Evolutionary conservation across 2,329 filamentous ascomycete genomes (phyloP), one percentile per base, ranked within the genome.

Genomic region (Trichoderma sp.): DNA sequence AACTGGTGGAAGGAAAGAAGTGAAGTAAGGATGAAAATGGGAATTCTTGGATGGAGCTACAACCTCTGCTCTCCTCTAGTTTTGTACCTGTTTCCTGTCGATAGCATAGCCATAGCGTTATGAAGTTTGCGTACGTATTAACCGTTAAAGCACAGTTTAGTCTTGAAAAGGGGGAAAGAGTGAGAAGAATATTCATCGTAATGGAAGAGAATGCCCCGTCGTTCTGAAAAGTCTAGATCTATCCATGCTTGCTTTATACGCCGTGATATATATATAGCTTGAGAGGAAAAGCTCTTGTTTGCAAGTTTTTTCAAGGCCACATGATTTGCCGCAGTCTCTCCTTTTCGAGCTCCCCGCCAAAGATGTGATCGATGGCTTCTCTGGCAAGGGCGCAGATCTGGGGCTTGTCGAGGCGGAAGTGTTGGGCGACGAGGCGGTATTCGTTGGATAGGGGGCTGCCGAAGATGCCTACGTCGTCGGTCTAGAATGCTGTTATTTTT

Each of bases 391-490:
- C 76, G 66, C 87, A 81, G 1, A 86, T 80, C 17, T 84, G 80
- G 5, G 74, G 68, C 3, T 75, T 76, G 13, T 73, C 75, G 7
- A 95, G 81, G 0, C 78, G 76, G 73, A 95, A 95, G 74, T 94
- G 88, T 71, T 89, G 78, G 1, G 90, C 88, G 4, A 91, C 90
- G 2, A 95, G 84, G 8, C 83, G 80, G 77, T 94, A 94, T 76
- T 96, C 92, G 71, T 93, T 89, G 0, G 91, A 93, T 4, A 94
- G 78, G 0, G 87, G 83, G 74, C 90, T 94, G 59, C 89, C 89
- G 73, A 95, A 95, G 25, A 95, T 87, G 2, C 92, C 92, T 10
- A 94, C 90, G 73, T 95, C 92, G 75, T 95, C 92, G 1, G 92
- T 95, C 90, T 93, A 69, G 15, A 13, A 10, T 19, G 9, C 10